Base-by-base conservation (phyloP, 2,329 filamentous ascomycete species). In the Aquanectria penicillioides region DNA sequence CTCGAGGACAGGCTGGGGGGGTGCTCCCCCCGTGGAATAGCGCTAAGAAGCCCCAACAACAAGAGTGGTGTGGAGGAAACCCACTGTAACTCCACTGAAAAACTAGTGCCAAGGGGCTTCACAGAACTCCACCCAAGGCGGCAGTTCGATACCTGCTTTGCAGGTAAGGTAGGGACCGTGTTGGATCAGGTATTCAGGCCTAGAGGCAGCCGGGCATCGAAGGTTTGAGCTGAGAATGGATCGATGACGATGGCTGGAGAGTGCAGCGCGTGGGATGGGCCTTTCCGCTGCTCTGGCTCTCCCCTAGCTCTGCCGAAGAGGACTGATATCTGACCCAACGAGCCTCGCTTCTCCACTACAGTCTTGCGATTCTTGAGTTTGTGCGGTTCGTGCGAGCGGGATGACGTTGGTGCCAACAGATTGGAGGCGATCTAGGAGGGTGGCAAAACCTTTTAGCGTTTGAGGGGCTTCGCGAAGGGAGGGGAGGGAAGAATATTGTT, bases 351-450 rank as follows among this genome's bases (percentile, higher is more conserved):
- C 31, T 28, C 38, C 49, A 53, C 49, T 29, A 10, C 23, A 38
- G 22, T 9, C 31, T 25, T 12, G 10, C 23, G 46, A 15, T 31
- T 8, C 23, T 33, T 36, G 49, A 37, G 22, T 29, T 52, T 29
- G 49, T 53, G 49, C 38, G 38, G 49, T 23, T 33, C 26, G 40
- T 41, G 37, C 29, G 36, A 52, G 49, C 38, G 49, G 49, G 49
- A 52, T 54, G 49, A 44, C 49, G 29, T 40, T 22, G 26, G 49
- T 22, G 29, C 38, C 22, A 23, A 28, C 22, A 29, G 31, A 31
- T 46, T 23, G 22, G 23, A 54, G 40, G 50, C 40, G 31, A 46
- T 28, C n/a, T 25, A 46, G 17, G 40, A 15, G 40, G 50, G 31
- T 36, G 3, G 22, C 22, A 23, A 47, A 18, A 9, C 38, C 29